A percentile compares a stretch with the other conserved stretches of the same genome.
Evolutionary conservation across 345 rosid species (phyloP).

Genomic region (Citrus sinensis): DVS_A1.0 CM039166.1:337501-338000

Average conservation of each 20-base stretch:
- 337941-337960: conserved; percentile 33
- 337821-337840: conserved; percentile 31
- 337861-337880: conserved; percentile 16
- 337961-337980: conserved; percentile 25
- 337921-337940: conserved; percentile 3
- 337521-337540: too few species aligned
- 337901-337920: conserved; percentile 16
- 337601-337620: conserved; percentile 12
- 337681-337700: conserved; percentile 22
- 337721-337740: conserved; percentile 13
- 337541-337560: conserved; percentile 12
- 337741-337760: conserved; percentile 29
- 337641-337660: conserved; percentile 30
- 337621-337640: conserved; percentile 40
- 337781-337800: conserved; percentile 9
- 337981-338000: not conserved
- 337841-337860: conserved; percentile 23
- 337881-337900: conserved; percentile 18
- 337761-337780: conserved; percentile 31
- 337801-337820: conserved; percentile 25
- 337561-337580: not conserved
- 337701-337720: conserved; percentile 25
- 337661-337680: conserved; percentile 35
- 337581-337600: not conserved
- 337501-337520: too few species aligned